Conservation (phyloP, 495 filamentous ascomycete species). For the Achaetomiella virescens region DNA sequence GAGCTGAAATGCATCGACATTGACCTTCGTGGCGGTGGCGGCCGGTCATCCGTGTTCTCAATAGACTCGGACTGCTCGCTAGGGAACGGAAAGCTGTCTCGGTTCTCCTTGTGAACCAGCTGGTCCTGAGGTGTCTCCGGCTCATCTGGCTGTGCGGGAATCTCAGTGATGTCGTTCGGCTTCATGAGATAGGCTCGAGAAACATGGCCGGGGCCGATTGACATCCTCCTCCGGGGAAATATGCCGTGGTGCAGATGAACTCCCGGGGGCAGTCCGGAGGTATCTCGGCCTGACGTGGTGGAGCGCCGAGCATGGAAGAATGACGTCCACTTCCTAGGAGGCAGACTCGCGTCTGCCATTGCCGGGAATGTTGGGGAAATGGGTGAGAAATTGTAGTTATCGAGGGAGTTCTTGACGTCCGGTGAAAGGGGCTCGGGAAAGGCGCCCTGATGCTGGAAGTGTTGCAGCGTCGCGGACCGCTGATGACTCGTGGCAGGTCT, state of each 20-base stretch:
- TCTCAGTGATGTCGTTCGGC: slow-evolving; percentile 24
- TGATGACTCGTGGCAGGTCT: slow-evolving; percentile 86
- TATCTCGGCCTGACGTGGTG: slow-evolving; percentile 15
- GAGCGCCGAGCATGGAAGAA: slow-evolving; percentile 40
- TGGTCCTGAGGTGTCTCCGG: slow-evolving; percentile 4
- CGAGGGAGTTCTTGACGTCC: slow-evolving; percentile 30
- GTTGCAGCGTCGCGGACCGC: slow-evolving; percentile 63
- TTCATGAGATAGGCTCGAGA: slow-evolving; percentile 30
- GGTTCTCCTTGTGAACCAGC: slow-evolving; percentile 1
- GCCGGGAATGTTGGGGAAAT: slow-evolving; percentile 10
- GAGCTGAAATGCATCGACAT: slow-evolving; percentile 51
- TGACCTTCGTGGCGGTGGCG: slow-evolving; percentile 40
- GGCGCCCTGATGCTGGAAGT: slow-evolving; percentile 30
- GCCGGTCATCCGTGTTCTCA: slow-evolving; percentile 35
- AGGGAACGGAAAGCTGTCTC: slow-evolving; percentile 7
- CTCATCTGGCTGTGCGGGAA: slow-evolving; percentile 9
- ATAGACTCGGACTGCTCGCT: slow-evolving; percentile 18
- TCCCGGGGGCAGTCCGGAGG: slow-evolving; percentile 19
- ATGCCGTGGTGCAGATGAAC: slow-evolving; percentile 20
- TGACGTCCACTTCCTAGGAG: slow-evolving; percentile 37
- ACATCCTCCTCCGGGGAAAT: slow-evolving; percentile 28
- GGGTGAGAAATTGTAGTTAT: slow-evolving; percentile 23
- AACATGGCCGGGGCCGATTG: slow-evolving; percentile 14
- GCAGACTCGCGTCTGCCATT: slow-evolving; percentile 8
- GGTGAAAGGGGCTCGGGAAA: slow-evolving; percentile 18